Evolutionary conservation across 768 basidiomycete genomes (phyloP), one percentile per base, ranked within the genome.

Genomic region (Russula lepida): DNA sequence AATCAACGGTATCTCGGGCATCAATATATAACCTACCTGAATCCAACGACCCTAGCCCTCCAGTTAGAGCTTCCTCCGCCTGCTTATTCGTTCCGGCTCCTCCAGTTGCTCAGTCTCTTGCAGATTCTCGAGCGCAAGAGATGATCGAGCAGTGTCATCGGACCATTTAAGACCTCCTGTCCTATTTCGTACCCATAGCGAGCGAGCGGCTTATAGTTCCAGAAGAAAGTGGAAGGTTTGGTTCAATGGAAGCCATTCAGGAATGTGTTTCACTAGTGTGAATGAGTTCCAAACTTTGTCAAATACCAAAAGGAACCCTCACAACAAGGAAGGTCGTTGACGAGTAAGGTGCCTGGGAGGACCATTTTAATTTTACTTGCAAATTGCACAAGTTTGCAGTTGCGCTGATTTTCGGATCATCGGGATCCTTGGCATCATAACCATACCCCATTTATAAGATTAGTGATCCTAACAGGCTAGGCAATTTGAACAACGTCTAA

Each of bases 291-390:
- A 28, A 27, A 28, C 12, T 6, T 15, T 13, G 8, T 12, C 12
- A 7, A 21, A 23, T 39, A 15, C 9, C 1, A 12, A 33, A 2
- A 17, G 15, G 21, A n/a, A 1, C 21, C 47, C 63, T 6, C 35
- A 64, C 63, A 28, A 3, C 55, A 46, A 0, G 63, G 63, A 41
- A 64, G 17, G 9, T 50, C 32, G 21, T 64, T 64, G 30, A 64
- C 54, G 12, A 64, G 52, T 11, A 60, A 23, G 17, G 35, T 48
- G 21, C 58, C 63, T 6, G 58, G 58, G 2, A 54, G 58, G n/a
- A n/a, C n/a, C n/a, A n/a, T n/a, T 2, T 15, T 19, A 5, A 25
- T 8, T 44, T 27, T 4, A 30, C 33, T 9, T 1, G 5, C 13
- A 21, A 59, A 13, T 9, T 30, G 8, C 6, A 23, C 9, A 25